Base-by-base conservation (phyloP, 106 monocot species). In the Allium sativum region DNA sequence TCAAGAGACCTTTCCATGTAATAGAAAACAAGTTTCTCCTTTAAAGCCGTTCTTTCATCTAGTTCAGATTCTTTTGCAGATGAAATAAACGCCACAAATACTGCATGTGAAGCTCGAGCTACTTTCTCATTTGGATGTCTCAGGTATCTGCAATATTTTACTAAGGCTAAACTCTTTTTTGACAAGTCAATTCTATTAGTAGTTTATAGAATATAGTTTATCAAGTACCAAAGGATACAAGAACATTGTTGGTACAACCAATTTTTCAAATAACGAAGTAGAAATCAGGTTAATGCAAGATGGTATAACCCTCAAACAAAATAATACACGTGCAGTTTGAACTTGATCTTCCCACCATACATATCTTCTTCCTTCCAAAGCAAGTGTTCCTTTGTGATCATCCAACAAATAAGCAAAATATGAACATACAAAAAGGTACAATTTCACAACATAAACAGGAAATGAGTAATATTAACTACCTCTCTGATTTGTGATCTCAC, bases 71-170 rank as follows among this genome's bases (percentile, higher is more conserved):
- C 84, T 46, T 76, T 87, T 57, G 73, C 79, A 67, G 82, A 90
- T 47, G 96, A 82, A 40, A 88, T 42, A 61, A 96, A 85, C 56
- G 87, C 82, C 43, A 80, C 81, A 82, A 96, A 78, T 45, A 96
- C 82, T 40, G 96, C 87, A 76, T 96, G 96, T 66, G 96, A 81
- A 56, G 96, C 82, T 59, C 86, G 74, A 52, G 87, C 77, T 58
- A 96, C 91, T 71, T 96, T 96, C 55, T 82, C 87, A 75, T 82
- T 91, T 62, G 82, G 77, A 68, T 96, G 87, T 15, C 76, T 79
- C 76, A 96, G 73, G 48, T 87, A 96, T 79, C 91, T 96, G 70
- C 5, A 54, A 40, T 40, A 55, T 65, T 21, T 74, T 50, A 5
- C 74, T 67, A 82, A 77, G 71, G 67, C 53, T 46, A 46, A 47